These are phyloP conservation scores for Fulvia fulva DNA, from an alignment of 2,329 filamentous ascomycete genomes.

Conservation along the genomic window DNA sequence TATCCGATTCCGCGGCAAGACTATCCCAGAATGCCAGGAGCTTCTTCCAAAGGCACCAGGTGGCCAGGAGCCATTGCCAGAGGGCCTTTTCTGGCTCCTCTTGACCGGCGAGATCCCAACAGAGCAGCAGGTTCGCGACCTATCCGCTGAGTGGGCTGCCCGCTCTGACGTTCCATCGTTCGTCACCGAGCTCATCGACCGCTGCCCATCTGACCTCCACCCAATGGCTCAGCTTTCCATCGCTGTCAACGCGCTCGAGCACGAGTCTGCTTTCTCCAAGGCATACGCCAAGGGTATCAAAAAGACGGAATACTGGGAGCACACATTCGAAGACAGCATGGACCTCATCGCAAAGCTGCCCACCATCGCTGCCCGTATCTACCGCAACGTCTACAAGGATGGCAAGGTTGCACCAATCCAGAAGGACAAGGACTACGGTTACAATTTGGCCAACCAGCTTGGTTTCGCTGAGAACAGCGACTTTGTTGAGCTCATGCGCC, in stretches of 20 bases:
- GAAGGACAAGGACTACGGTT: conserved; percentile 99
- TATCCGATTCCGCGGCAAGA: conserved; percentile 98
- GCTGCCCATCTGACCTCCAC: conserved; percentile 97
- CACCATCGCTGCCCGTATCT: conserved; percentile 96
- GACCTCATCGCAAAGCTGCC: conserved; percentile 99
- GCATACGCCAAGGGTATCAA: conserved; percentile 98
- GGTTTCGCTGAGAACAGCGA: conserved; percentile 92
- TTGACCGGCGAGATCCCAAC: conserved; percentile 95
- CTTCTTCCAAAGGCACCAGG: conserved; percentile 95
- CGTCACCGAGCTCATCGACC: conserved; percentile 98
- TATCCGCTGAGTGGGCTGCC: conserved; percentile 98
- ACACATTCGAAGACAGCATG: conserved; percentile 99
- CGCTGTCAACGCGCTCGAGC: conserved; percentile 95
- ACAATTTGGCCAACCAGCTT: conserved; percentile 99
- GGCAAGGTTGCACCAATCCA: conserved; percentile 94
- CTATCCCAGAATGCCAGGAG: conserved; percentile 97
- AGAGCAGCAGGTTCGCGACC: conserved; percentile 96
- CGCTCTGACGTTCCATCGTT: conserved; percentile 96
- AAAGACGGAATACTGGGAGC: conserved; percentile 99
- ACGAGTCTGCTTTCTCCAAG: conserved; percentile 96
- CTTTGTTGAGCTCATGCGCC: conserved; percentile 96
- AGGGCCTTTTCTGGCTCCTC: conserved; percentile 99
- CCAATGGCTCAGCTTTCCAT: conserved; percentile 99
- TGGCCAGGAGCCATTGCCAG: conserved; percentile 92
- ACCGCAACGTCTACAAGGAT: conserved; percentile 99